These are phyloP conservation scores for Beauveria caledonica DNA, from an alignment of 2,329 filamentous ascomycete species.

Conservation along the genomic window DNA sequence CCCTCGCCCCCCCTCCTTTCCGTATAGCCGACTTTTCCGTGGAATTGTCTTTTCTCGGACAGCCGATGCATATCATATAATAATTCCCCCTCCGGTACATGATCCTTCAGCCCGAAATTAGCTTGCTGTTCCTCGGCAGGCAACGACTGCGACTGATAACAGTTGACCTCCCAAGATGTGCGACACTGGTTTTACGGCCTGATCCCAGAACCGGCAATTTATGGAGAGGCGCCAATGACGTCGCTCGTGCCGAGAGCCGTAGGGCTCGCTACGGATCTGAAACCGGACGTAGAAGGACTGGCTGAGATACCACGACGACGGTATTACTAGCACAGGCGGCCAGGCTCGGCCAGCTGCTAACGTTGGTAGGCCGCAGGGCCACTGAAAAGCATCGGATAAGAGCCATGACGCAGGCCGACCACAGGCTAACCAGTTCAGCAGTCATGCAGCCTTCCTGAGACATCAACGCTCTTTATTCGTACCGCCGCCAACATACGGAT, in stretches of 20 bases:
- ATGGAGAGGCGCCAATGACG: not conserved
- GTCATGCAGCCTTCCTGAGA: not conserved
- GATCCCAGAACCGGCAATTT: not conserved
- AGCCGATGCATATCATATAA: not conserved
- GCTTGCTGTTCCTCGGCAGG: not conserved
- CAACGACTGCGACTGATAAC: not conserved
- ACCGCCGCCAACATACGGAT: not conserved
- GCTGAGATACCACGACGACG: not conserved
- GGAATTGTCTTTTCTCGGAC: not conserved
- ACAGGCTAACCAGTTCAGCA: not conserved
- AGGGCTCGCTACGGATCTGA: not conserved
- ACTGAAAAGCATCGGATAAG: not conserved
- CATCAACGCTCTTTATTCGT: not conserved
- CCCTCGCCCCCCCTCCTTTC: not conserved
- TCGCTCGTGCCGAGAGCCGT: slow-evolving; percentile 6
- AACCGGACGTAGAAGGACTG: not conserved
- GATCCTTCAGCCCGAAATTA: not conserved
- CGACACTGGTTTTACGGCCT: not conserved
- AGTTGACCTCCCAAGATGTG: not conserved
- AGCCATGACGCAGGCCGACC: not conserved
- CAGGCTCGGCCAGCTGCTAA: not conserved
- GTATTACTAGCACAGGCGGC: not conserved
- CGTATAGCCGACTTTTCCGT: slow-evolving; percentile 6
- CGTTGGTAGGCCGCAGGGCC: not conserved
- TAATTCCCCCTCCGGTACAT: not conserved